Percentiles rank a stretch among this genome's conserved stretches.
phyloP scores from a whole-genome alignment of 176 grass and related monocot genomes.

The Avena insularis region DNA sequence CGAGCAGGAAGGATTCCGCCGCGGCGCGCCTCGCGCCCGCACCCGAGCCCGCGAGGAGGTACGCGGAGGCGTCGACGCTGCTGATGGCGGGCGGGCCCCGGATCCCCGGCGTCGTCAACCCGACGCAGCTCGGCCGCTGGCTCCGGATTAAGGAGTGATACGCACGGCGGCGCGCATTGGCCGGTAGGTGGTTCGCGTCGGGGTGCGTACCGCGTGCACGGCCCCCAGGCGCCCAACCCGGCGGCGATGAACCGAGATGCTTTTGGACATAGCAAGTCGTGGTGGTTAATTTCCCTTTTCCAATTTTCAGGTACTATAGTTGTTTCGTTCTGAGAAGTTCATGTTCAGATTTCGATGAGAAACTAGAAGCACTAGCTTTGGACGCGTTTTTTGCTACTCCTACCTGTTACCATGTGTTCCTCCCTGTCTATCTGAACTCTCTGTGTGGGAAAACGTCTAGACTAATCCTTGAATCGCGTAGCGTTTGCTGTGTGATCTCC shows the following conservation, averaged over 20 bases:
- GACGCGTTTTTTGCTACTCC: neutral
- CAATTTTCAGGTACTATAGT: neutral
- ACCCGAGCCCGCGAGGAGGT: constrained; percentile 40
- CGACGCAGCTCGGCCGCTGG: constrained; percentile 78
- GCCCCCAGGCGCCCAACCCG: neutral
- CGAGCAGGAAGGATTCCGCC: constrained; percentile 31
- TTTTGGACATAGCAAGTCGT: constrained; percentile 29
- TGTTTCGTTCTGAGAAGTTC: neutral
- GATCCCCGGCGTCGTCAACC: constrained; percentile 75
- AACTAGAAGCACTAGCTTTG: neutral
- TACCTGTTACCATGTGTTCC: neutral
- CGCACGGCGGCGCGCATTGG: constrained; percentile 21
- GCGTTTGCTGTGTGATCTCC: neutral
- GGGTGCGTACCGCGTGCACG: constrained; percentile 10
- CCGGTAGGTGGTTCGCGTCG: neutral
- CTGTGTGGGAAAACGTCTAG: neutral
- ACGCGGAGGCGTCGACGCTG: constrained; percentile 63
- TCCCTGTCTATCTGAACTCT: neutral
- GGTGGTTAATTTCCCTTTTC: constrained; percentile 17
- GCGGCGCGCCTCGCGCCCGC: constrained; percentile 5
- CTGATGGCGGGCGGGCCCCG: constrained; percentile 60
- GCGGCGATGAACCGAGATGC: constrained; percentile 34
- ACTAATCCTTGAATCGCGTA: constrained; percentile 13
- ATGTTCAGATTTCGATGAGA: constrained; percentile 23
- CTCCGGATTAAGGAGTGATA: constrained; percentile 67